Evolutionary conservation across 768 basidiomycete genomes (phyloP), one percentile per base, ranked within the genome.

Genomic region (Tephrocybe rancida): DNA sequence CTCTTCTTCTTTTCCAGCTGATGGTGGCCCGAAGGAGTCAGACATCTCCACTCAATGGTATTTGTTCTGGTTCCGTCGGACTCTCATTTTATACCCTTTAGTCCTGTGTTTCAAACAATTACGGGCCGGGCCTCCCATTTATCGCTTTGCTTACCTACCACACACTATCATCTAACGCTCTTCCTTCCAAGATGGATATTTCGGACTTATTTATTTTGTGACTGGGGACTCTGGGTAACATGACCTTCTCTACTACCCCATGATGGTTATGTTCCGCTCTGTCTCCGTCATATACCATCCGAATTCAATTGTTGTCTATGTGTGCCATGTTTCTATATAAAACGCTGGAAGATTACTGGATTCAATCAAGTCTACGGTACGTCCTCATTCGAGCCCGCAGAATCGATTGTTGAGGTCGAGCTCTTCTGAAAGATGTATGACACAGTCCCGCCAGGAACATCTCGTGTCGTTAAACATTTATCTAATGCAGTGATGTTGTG

Each of bases 381-480:
- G 21, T 7, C 3, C 16, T 24, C 56, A 43, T 11, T 27, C 39
- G 5, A 44, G 3, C 19, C 35, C 21, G 55, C 48, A 54, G 55
- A 48, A 32, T 60, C 61, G 35, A 55, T 42, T 21, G 48, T 38
- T 24, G 55, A 59, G 34, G 53, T 62, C 10, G 80, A 75, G 30
- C 70, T 77, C 61, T 78, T 86, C 65, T 90, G 87, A 59, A 94
- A 93, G 11, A 93, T 61, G 64, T 88, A 92, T 7, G 88, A 87
- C 16, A 92, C 68, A 1, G 86, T 84, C 0, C 91, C 91, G 2
- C 86, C 87, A 5, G 80, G 74, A 11, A 86, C 71, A 22, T 80
- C 72, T 4, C 70, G 64, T 4, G 70, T 66, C 7, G 71, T 60
- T 45, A 59, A 55, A 8, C 52, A 59, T 30, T 69, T 70, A 29